Evolutionary conservation across 306 rosid species (phyloP).

Genomic region (Purshia tridentata): DNA sequence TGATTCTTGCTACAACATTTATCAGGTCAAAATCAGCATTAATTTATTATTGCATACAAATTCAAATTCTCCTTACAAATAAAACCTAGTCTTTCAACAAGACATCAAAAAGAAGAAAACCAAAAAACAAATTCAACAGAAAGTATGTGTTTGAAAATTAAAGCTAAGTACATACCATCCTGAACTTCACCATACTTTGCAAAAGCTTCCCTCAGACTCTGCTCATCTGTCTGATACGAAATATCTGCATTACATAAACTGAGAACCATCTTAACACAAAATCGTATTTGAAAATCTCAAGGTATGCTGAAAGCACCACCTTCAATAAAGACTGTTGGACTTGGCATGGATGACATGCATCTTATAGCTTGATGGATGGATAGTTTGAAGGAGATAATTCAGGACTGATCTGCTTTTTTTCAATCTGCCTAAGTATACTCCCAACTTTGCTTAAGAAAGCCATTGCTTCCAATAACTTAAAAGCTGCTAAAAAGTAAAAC

Average conservation of each 20-base stretch:
- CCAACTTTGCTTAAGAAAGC: conserved; percentile 82
- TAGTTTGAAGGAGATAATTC: conserved; percentile 45
- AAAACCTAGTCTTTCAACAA: not conserved
- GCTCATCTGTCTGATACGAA: conserved; percentile 67
- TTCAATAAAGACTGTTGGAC: conserved; percentile 76
- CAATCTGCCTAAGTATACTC: conserved; percentile 55
- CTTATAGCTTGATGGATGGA: conserved; percentile 61
- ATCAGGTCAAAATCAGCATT: conserved; percentile 5
- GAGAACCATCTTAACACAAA: not conserved
- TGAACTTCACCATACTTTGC: conserved; percentile 67
- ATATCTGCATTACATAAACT: conserved; percentile 47
- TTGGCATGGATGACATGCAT: conserved; percentile 55
- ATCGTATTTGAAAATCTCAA: not conserved
- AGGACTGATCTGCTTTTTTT: conserved; percentile 41
- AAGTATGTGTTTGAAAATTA: not conserved
- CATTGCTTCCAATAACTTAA: conserved; percentile 47
- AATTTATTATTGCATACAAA: not conserved
- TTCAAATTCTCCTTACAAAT: not conserved
- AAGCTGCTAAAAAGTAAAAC: too few species aligned
- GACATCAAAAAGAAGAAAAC: not conserved
- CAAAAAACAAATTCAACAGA: not conserved
- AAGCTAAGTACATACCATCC: conserved; percentile 50
- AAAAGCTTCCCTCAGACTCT: conserved; percentile 65
- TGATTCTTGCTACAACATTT: conserved; percentile 58
- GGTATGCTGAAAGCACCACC: conserved; percentile 38